Percentiles rank a stretch among this genome's conserved stretches.
phyloP scores from a whole-genome alignment of 345 rosid genomes.

The Boechera retrofracta region DNA sequence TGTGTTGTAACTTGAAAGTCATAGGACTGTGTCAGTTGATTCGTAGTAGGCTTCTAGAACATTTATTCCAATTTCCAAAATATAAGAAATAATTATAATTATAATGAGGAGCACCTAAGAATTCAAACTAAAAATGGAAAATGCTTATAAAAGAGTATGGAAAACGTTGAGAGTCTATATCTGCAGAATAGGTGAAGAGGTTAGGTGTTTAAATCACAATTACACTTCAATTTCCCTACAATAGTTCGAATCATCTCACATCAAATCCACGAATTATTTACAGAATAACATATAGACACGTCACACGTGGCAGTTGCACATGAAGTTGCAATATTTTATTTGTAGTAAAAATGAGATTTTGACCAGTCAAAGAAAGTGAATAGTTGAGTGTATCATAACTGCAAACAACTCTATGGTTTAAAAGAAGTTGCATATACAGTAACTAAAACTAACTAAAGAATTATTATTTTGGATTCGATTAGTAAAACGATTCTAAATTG shows the following conservation, averaged over 20 bases:
- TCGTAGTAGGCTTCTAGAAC: conserved; percentile 6
- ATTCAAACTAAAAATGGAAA: neutral
- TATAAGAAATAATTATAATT: neutral
- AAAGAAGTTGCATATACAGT: neutral
- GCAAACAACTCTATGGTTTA: conserved; percentile 9
- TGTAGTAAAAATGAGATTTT: conserved; percentile 26
- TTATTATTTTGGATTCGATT: too few relatives aligned
- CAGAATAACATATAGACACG: neutral
- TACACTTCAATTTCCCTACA: conserved; percentile 13
- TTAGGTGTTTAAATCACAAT: conserved; percentile 41
- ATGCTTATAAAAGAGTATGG: conserved; percentile 24
- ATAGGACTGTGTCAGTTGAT: conserved; percentile 17
- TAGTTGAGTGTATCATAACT: conserved; percentile 25
- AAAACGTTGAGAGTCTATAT: conserved; percentile 14
- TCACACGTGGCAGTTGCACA: conserved; percentile 28
- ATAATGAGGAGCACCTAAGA: conserved; percentile 13
- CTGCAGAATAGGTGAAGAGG: conserved; percentile 20
- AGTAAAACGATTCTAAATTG: neutral
- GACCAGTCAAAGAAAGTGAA: conserved; percentile 41
- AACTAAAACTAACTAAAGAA: too few relatives aligned
- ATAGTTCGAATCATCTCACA: conserved; percentile 18
- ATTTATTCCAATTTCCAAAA: neutral
- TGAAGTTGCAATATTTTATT: conserved; percentile 11
- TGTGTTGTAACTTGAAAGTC: conserved; percentile 12
- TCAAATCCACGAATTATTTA: conserved; percentile 8